These are phyloP conservation scores for Dictyostelium capitatum DNA, from an alignment of 78 protist genomes.

Conservation along the genomic window DNA sequence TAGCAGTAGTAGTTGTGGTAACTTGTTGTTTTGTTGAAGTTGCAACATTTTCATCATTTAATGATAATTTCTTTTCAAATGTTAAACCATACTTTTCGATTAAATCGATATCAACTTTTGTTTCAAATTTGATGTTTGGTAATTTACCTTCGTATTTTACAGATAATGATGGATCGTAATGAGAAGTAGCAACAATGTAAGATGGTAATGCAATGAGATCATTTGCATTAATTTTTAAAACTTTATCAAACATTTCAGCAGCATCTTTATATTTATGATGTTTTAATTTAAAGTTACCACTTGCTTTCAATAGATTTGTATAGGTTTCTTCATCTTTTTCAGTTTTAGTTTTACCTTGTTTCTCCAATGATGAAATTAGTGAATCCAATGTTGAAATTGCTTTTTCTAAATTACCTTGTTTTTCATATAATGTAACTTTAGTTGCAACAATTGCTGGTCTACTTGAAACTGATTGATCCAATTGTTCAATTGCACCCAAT, in stretches of 20 bases:
- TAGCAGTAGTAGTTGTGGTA: background rate
- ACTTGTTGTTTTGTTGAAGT: background rate
- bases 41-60: background rate
- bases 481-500: constrained; percentile 16
- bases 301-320: constrained; percentile 21
- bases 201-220: constrained; percentile 67
- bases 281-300: constrained; percentile 71
- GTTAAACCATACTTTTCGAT: constrained; percentile 59
- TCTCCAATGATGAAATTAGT: constrained; percentile 7
- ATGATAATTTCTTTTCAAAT: constrained; percentile 36
- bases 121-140: constrained; percentile 41
- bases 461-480: background rate
- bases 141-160: constrained; percentile 65
- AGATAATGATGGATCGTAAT: constrained; percentile 62
- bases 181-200: constrained; percentile 66
- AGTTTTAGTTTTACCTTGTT: constrained; percentile 10
- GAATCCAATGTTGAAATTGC: constrained; percentile 25
- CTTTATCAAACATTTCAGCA: constrained; percentile 45
- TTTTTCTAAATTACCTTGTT: constrained; percentile 54
- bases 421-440: constrained; percentile 56
- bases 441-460: constrained; percentile 72
- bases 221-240: constrained; percentile 52
- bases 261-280: constrained; percentile 73
- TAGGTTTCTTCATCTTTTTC: constrained; percentile 51
- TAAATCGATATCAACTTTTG: constrained; percentile 51